Percentiles rank a stretch among this genome's conserved stretches.
Conservation (phyloP, 805 yeast genomes). For the Yamadazyma tumulicola region DNA sequence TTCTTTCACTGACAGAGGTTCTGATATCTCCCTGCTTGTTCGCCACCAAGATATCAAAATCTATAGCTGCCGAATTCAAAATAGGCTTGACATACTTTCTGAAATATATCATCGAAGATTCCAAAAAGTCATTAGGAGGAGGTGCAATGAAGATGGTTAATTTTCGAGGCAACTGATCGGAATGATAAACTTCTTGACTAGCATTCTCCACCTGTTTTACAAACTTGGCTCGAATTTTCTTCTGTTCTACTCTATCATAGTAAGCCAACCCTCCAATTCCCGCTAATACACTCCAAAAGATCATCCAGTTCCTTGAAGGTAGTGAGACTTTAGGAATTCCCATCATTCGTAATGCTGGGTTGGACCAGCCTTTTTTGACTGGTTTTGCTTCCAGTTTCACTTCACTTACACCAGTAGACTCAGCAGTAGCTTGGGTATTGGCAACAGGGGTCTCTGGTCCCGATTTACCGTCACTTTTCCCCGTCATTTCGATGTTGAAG, state of each 20-base stretch:
- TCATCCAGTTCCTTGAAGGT: conserved; percentile 92
- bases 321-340: conserved; percentile 75
- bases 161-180: conserved; percentile 63
- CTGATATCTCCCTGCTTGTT: conserved; percentile 89
- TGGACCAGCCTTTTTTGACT: conserved; percentile 47
- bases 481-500: too few relatives aligned
- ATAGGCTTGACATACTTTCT: conserved; percentile 82
- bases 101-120: conserved; percentile 68
- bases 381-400: conserved; percentile 3
- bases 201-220: conserved; percentile 54
- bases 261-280: conserved; percentile 68
- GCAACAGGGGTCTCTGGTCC: too few relatives aligned
- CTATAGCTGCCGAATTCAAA: conserved; percentile 77
- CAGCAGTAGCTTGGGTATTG: too few relatives aligned
- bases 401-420: too few relatives aligned
- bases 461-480: too few relatives aligned
- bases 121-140: conserved; percentile 92
- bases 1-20: conserved; percentile 72
- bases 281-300: conserved; percentile 74
- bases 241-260: conserved; percentile 77
- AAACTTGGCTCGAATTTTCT: conserved; percentile 60
- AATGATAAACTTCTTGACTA: conserved; percentile 43
- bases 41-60: conserved; percentile 73
- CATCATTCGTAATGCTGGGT: conserved; percentile 82
- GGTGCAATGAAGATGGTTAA: conserved; percentile 86